Conservation (phyloP, 2,329 filamentous ascomycete genomes). For the Alternaria atra region DNA sequence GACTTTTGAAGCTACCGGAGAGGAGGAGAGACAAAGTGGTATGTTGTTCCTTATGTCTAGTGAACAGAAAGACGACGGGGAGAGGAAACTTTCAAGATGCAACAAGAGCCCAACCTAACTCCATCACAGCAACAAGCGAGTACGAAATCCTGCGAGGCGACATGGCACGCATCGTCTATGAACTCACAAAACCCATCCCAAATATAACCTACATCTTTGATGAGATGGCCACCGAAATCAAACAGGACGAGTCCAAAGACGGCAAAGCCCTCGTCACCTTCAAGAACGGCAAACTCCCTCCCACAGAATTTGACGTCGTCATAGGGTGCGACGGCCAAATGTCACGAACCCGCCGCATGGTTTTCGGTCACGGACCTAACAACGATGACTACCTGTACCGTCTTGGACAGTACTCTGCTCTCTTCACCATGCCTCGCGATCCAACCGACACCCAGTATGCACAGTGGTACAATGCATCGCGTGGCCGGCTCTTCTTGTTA, state of each 20-base stretch:
- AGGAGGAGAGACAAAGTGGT: constrained; percentile 1
- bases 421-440: constrained; percentile 41
- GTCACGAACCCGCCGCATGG: constrained; percentile 37
- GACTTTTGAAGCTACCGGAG: constrained; percentile 44
- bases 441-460: constrained; percentile 31
- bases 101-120: not conserved
- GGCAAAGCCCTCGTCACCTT: constrained; percentile 55
- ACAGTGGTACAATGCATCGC: constrained; percentile 39
- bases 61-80: not conserved
- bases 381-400: constrained; percentile 28
- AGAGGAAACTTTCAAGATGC: not conserved
- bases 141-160: constrained; percentile 69
- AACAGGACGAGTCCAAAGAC: not conserved
- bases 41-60: not conserved
- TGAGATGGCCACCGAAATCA: constrained; percentile 38
- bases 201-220: constrained; percentile 49
- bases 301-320: constrained; percentile 34
- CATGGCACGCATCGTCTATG: constrained; percentile 61
- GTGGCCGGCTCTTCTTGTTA: constrained; percentile 31
- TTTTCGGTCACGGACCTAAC: constrained; percentile 29
- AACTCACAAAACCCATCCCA: constrained; percentile 44
- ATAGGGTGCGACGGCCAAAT: constrained; percentile 46
- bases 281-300: constrained; percentile 25
- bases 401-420: constrained; percentile 41
- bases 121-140: constrained; percentile 59